Conservation (phyloP, 2,329 filamentous ascomycete species). For the Aspergillus melleus region DNA sequence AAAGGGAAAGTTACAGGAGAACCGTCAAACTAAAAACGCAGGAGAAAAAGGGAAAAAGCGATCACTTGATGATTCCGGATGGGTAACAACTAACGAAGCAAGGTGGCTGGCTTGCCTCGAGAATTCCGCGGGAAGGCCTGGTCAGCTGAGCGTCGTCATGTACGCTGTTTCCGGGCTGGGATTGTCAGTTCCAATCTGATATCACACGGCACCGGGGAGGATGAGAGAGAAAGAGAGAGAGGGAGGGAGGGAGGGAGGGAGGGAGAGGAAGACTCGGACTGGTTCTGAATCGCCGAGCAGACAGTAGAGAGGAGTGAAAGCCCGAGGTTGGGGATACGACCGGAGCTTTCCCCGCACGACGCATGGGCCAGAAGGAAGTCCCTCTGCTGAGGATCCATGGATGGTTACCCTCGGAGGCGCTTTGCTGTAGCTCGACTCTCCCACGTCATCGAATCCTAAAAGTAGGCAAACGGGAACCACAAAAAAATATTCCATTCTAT, state of each 20-base stretch:
- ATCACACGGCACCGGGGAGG: not conserved
- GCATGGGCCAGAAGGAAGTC: not conserved
- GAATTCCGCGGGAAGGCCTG: not conserved
- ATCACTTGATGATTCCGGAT: no score
- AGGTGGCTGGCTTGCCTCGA: not conserved
- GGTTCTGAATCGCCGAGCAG: no score
- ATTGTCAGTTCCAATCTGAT: not conserved
- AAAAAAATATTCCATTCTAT: not conserved
- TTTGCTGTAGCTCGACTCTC: no score
- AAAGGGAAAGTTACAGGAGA: not conserved
- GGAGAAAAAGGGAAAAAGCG: no score
- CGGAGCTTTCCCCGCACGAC: slow-evolving; percentile 30
- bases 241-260: no score
- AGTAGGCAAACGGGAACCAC: no score
- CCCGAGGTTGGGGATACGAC: not conserved
- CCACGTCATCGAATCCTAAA: no score
- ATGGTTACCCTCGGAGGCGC: not conserved
- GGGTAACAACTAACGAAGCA: not conserved
- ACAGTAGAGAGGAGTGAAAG: not conserved
- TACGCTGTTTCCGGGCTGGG: no score
- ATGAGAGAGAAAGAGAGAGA: not conserved
- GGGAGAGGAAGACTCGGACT: no score
- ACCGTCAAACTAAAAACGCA: no score
- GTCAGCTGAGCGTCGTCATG: not conserved
- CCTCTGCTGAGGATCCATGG: not conserved